phyloP scores from a whole-genome alignment of 1,139 yeast genomes.

The Suhomyces kunorum region DNA sequence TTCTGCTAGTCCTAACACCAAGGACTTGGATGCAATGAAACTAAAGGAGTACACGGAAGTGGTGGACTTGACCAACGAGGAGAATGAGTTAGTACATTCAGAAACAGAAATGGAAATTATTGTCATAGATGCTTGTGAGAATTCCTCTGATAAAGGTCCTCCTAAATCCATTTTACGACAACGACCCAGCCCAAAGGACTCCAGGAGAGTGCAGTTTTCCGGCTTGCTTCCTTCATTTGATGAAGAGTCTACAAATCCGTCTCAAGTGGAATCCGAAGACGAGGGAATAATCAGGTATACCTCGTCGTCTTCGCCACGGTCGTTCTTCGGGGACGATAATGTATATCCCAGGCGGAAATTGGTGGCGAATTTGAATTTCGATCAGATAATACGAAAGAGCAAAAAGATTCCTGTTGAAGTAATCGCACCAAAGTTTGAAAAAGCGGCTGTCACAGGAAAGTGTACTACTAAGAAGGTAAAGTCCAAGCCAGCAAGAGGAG shows the following conservation, averaged over 20 bases:
- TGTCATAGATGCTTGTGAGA: constrained; percentile 29
- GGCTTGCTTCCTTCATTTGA: constrained; percentile 23
- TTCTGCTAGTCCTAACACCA: constrained; percentile 1
- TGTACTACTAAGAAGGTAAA: background rate
- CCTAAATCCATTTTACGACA: constrained; percentile 19
- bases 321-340: constrained; percentile 23
- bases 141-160: background rate
- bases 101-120: constrained; percentile 20
- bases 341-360: constrained; percentile 27
- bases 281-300: constrained; percentile 23
- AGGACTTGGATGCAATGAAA: constrained; percentile 1
- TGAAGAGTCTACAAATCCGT: background rate
- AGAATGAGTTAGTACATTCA: constrained; percentile 16
- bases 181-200: constrained; percentile 1
- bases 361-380: constrained; percentile 29
- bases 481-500: constrained; percentile 2
- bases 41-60: constrained; percentile 22
- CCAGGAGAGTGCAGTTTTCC: constrained; percentile 16
- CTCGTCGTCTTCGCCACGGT: constrained; percentile 25
- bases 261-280: constrained; percentile 5
- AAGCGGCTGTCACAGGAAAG: background rate
- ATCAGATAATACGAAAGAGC: constrained; percentile 26
- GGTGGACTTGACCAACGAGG: constrained; percentile 28
- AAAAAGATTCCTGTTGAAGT: constrained; percentile 13
- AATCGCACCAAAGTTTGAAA: background rate